Conservation (phyloP, 495 filamentous ascomycete species). For the Staphylotrichum longicolle region DNA sequence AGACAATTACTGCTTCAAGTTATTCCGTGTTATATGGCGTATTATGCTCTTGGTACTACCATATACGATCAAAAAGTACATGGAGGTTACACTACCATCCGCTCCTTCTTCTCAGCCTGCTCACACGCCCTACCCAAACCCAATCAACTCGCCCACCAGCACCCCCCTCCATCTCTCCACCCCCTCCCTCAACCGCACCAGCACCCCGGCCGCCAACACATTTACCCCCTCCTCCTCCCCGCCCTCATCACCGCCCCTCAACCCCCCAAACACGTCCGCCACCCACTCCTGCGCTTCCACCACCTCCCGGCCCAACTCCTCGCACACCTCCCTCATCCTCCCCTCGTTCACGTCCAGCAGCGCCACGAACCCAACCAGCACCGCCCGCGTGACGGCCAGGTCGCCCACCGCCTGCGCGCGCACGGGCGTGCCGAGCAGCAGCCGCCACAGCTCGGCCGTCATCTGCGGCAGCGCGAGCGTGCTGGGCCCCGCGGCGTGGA, state of each 20-base stretch:
- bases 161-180: conserved; percentile 76
- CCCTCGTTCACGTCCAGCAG: conserved; percentile 80
- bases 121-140: conserved; percentile 25
- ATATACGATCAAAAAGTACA: no score
- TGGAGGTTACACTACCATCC: no score
- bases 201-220: conserved; percentile 75
- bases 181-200: conserved; percentile 74
- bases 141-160: conserved; percentile 59
- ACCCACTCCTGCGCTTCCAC: conserved; percentile 58
- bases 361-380: conserved; percentile 77
- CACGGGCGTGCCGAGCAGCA: conserved; percentile 51
- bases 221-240: conserved; percentile 61
- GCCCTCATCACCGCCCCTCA: conserved; percentile 44
- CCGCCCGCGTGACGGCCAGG: conserved; percentile 61
- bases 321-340: conserved; percentile 72
- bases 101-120: no score
- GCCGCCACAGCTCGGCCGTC: conserved; percentile 67
- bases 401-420: conserved; percentile 52
- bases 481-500: conserved; percentile 63
- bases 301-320: conserved; percentile 51
- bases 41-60: no score
- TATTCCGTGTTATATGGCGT: no score
- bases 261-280: conserved; percentile 39
- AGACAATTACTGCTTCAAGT: no score
- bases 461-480: conserved; percentile 62